Evolutionary conservation across 192 early-diverging fungal species (phyloP).

Genomic region (Paraglomus brasilianum): DNA sequence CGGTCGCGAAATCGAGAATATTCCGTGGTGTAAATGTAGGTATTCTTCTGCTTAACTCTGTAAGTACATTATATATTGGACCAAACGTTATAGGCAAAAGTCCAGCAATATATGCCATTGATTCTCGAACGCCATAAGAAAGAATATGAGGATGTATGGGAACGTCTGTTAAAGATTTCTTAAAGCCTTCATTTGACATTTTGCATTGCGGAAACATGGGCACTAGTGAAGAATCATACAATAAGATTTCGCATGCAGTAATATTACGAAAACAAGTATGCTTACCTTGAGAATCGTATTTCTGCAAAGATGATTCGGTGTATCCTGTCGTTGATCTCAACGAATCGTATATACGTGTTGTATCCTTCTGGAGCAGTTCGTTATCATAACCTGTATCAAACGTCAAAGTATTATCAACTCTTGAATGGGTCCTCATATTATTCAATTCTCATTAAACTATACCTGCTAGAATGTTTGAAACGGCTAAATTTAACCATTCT

Average conservation of each 20-base stretch:
- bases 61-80: conserved; percentile 64
- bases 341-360: conserved; percentile 51
- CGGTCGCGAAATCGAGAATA: conserved; percentile 80
- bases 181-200: conserved; percentile 31
- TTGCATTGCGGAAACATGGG: conserved; percentile 3
- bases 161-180: conserved; percentile 18
- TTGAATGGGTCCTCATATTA: neutral
- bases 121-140: conserved; percentile 69
- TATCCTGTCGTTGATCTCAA: conserved; percentile 50
- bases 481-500: conserved; percentile 33
- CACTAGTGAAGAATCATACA: neutral
- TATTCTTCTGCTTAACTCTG: conserved; percentile 60
- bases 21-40: conserved; percentile 58
- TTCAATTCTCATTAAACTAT: neutral
- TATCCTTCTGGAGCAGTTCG: conserved; percentile 48
- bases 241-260: neutral
- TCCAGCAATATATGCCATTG: conserved; percentile 69
- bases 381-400: conserved; percentile 41
- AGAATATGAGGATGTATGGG: conserved; percentile 58
- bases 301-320: conserved; percentile 17
- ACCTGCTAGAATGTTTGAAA: conserved; percentile 34
- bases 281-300: neutral
- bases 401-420: neutral
- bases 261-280: neutral
- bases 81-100: conserved; percentile 64